These are phyloP conservation scores for Didymella segeticola DNA, from an alignment of 2,329 filamentous ascomycete species.

Conservation along the genomic window DNA sequence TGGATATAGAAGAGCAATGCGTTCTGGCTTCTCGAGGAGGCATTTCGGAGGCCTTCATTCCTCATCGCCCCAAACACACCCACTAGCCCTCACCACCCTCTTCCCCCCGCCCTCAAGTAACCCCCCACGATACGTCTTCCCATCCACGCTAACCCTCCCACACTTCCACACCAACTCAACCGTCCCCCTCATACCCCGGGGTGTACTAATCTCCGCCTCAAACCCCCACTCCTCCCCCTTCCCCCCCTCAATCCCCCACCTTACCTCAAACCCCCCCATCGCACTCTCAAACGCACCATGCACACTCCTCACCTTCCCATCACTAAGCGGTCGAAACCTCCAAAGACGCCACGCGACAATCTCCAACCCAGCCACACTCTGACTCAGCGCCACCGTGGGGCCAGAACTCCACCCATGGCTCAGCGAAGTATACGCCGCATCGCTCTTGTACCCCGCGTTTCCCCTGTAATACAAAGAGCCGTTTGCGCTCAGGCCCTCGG, in stretches of 20 bases:
- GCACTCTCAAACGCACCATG: slow-evolving; percentile 26
- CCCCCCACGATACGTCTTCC: background rate
- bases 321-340: slow-evolving; percentile 30
- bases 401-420: slow-evolving; percentile 48
- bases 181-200: background rate
- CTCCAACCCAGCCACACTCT: slow-evolving; percentile 20
- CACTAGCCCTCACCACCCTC: background rate
- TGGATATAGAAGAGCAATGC: too few relatives aligned
- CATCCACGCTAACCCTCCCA: background rate
- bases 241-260: slow-evolving; percentile 1
- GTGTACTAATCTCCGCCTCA: background rate
- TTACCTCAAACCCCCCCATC: slow-evolving; percentile 20
- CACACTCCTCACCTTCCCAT: slow-evolving; percentile 20
- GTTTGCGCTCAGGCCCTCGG: slow-evolving; percentile 49
- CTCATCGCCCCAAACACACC: background rate
- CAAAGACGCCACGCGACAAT: slow-evolving; percentile 28
- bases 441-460: slow-evolving; percentile 40
- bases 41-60: too few relatives aligned
- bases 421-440: slow-evolving; percentile 44
- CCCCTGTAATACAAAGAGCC: slow-evolving; percentile 47
- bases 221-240: background rate
- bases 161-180: slow-evolving; percentile 4
- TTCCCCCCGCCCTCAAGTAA: background rate
- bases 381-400: slow-evolving; percentile 21
- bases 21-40: too few relatives aligned